Evolutionary conservation across 805 yeast species (phyloP), one percentile per base, ranked within the genome.

Genomic region (Nakazawaea siamensis): DNA sequence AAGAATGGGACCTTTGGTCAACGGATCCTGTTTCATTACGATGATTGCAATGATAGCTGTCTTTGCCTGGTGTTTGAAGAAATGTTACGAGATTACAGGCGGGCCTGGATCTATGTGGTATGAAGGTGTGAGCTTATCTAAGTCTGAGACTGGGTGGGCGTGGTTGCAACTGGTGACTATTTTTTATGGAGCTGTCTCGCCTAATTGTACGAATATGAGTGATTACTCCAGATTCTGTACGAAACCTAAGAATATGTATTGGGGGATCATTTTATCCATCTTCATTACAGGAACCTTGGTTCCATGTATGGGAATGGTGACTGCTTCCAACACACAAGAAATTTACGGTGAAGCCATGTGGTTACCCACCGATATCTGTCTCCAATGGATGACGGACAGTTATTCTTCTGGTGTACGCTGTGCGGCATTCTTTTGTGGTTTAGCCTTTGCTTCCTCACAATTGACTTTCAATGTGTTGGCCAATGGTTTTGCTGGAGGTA

Each of bases 401-500:
- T 64, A 66, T 41, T 45, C 55, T 16, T 43, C 60, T 15, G 52
- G 48, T 26, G 51, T 63, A 12, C 58, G 76, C 36, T 70, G 70
- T 24, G 76, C 66, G 4, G 64, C 68, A 2, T 69, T 70, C 46
- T 70, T 63, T 44, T 51, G 59, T 37, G 68, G 66, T 4, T 41
- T 60, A 2, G 55, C 64, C 4, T 55, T 63, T 36, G 49, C 52
- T 12, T 31, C 55, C 18, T 57, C 66, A 6, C 68, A 63, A 38
- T 43, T 64, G 31, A 52, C 62, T 10, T 59, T 62, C 42, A 62
- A 62, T 33, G 55, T 63, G 16, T 50, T 62, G 18, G 58, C 59
- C 27, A 55, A 60, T 32, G 65, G 64, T 29, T 54, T 65, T 28
- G 57, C 69, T 27, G 70, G 69, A 9, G 74, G 72, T 11, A 70